Evolutionary conservation across 2,329 filamentous ascomycete species (phyloP).

Genomic region (Fusarium avenaceum): DNA sequence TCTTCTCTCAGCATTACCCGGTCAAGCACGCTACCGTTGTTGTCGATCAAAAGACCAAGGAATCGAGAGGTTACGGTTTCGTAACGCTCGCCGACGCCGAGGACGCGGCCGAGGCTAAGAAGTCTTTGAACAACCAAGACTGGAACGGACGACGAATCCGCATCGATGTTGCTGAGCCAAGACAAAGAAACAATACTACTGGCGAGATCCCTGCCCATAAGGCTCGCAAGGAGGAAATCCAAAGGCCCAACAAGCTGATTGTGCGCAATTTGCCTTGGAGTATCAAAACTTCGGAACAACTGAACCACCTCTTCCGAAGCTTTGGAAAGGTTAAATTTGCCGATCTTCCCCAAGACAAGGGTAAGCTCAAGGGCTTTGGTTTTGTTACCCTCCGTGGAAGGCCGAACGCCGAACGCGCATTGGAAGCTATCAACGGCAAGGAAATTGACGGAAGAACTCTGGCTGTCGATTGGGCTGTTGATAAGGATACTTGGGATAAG

Average conservation of each 20-base stretch:
- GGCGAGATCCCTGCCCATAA: conserved; percentile 60
- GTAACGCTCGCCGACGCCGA: conserved; percentile 96
- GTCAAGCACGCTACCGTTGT: conserved; percentile 98
- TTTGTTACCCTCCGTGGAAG: conserved; percentile 90
- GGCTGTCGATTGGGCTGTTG: conserved; percentile 97
- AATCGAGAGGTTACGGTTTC: conserved; percentile 93
- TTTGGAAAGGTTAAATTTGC: conserved; percentile 93
- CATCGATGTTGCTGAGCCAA: conserved; percentile 88
- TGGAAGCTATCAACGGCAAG: conserved; percentile 89
- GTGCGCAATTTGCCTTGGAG: conserved; percentile 97
- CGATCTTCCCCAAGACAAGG: conserved; percentile 83
- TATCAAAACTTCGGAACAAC: conserved; percentile 86
- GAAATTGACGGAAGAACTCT: conserved; percentile 87
- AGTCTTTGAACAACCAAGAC: conserved; percentile 82
- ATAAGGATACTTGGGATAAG: conserved; percentile 87
- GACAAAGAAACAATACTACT: conserved; percentile 75
- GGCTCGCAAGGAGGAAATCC: conserved; percentile 69
- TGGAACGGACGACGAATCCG: conserved; percentile 86
- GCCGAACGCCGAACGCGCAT: conserved; percentile 91
- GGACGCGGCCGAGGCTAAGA: conserved; percentile 84
- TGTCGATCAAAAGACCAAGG: conserved; percentile 84
- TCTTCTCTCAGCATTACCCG: conserved; percentile 94
- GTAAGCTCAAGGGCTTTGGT: conserved; percentile 86
- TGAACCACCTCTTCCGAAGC: conserved; percentile 83
- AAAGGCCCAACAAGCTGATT: conserved; percentile 81